Evolutionary conservation across 768 basidiomycete species (phyloP).

Genomic region (Rhizopogon vulgaris): DNA sequence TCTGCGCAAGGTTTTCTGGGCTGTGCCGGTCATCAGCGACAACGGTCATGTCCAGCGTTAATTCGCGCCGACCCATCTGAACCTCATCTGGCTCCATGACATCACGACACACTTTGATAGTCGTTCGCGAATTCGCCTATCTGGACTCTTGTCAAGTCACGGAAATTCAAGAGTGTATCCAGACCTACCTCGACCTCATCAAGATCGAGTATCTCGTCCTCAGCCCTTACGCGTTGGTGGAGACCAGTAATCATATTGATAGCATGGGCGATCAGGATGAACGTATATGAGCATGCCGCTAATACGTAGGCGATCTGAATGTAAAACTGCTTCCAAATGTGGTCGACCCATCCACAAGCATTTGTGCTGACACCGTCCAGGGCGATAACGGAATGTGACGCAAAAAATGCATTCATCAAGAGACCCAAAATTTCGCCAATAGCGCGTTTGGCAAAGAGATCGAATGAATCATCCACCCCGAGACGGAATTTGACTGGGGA

Average conservation of each 20-base stretch:
- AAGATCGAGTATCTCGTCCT: conserved; percentile 57
- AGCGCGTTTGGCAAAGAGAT: conserved; percentile 84
- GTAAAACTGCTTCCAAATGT: conserved; percentile 76
- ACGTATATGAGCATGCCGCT: conserved; percentile 52
- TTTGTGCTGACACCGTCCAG: conserved; percentile 61
- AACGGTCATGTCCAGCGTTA: conserved; percentile 4
- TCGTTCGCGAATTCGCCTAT: conserved; percentile 67
- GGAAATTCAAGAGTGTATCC: not conserved
- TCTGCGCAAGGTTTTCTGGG: conserved; percentile 19
- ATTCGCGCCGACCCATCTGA: conserved; percentile 2
- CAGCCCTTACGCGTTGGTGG: conserved; percentile 42
- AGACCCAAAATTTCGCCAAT: conserved; percentile 78
- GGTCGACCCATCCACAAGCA: conserved; percentile 67
- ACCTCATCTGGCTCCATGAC: conserved; percentile 45
- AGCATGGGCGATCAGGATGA: conserved; percentile 51
- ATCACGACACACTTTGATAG: conserved; percentile 65
- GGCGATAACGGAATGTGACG: conserved; percentile 53
- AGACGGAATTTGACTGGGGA: conserved; percentile 60
- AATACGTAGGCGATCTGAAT: conserved; percentile 65
- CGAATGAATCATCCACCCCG: conserved; percentile 80
- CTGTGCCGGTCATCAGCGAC: conserved; percentile 31
- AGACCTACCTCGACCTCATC: conserved; percentile 62
- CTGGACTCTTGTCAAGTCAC: conserved; percentile 22
- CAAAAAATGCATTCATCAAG: conserved; percentile 70
- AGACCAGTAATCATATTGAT: conserved; percentile 56